phyloP scores from a whole-genome alignment of 495 filamentous ascomycete species.

The Penicillium silybi region DNA sequence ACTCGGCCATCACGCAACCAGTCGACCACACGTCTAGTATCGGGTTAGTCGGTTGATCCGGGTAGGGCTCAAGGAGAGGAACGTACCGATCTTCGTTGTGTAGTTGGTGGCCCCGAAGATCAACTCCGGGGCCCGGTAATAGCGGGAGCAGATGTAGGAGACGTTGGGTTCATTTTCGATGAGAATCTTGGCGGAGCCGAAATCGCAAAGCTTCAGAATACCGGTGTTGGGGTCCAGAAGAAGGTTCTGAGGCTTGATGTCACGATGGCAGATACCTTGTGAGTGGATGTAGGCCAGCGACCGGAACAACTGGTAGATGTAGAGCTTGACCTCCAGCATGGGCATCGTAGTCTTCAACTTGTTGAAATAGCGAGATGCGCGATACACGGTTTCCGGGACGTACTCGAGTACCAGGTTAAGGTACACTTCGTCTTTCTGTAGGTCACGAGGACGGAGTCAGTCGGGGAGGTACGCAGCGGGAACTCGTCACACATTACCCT shows the following conservation, averaged over 20 bases:
- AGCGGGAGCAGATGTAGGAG: conserved; percentile 98
- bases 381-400: conserved; percentile 96
- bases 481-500: conserved; percentile 59
- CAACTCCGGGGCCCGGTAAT: conserved; percentile 96
- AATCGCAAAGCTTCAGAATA: conserved; percentile 96
- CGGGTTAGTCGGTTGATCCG: conserved; percentile 18
- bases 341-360: conserved; percentile 99
- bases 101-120: conserved; percentile 99
- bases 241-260: conserved; percentile 99
- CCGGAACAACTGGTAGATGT: conserved; percentile 99
- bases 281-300: conserved; percentile 99
- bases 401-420: conserved; percentile 97
- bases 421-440: conserved; percentile 97
- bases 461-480: conserved; percentile 1
- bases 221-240: conserved; percentile 86
- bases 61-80: neutral
- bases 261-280: conserved; percentile 97
- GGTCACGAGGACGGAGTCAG: conserved; percentile 14
- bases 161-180: conserved; percentile 99
- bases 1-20: conserved; percentile 97
- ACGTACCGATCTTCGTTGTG: conserved; percentile 97
- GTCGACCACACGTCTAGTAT: conserved; percentile 96
- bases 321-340: conserved; percentile 96
- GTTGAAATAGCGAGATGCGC: conserved; percentile 98
- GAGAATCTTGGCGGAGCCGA: conserved; percentile 97